Conservation (phyloP, 225 moss, liverwort and hornwort species). For the Pseudisothecium myosuroides region DNA sequence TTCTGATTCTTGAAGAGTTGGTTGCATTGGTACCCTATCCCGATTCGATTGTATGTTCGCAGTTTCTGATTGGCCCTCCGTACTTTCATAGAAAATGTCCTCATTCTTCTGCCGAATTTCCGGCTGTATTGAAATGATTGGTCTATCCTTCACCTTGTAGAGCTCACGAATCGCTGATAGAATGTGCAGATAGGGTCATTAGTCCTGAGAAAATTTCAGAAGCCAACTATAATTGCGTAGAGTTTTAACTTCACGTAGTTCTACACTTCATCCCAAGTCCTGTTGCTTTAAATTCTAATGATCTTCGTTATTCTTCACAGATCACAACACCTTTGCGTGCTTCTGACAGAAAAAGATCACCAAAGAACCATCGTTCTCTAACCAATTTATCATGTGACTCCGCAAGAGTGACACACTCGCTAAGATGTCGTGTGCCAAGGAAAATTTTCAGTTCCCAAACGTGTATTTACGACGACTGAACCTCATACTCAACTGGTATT, state of each 20-base stretch:
- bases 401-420: not conserved
- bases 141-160: conserved; percentile 48
- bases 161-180: conserved; percentile 79
- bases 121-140: not conserved
- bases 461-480: not conserved
- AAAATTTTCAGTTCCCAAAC: not conserved
- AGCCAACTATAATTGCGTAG: not conserved
- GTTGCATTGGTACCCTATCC: not conserved
- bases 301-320: not conserved
- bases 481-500: not conserved
- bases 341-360: not conserved
- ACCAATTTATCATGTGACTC: not conserved
- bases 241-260: not conserved
- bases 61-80: not conserved
- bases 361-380: not conserved
- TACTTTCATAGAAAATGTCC: conserved; percentile 4
- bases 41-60: not conserved
- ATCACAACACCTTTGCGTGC: not conserved
- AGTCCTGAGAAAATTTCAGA: not conserved
- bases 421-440: not conserved
- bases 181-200: not conserved
- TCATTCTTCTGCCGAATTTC: not conserved
- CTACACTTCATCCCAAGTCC: not conserved
- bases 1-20: conserved; percentile 10
- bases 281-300: not conserved